Conservation (phyloP, 2,329 filamentous ascomycete genomes). For the Penicillium sp. region DNA sequence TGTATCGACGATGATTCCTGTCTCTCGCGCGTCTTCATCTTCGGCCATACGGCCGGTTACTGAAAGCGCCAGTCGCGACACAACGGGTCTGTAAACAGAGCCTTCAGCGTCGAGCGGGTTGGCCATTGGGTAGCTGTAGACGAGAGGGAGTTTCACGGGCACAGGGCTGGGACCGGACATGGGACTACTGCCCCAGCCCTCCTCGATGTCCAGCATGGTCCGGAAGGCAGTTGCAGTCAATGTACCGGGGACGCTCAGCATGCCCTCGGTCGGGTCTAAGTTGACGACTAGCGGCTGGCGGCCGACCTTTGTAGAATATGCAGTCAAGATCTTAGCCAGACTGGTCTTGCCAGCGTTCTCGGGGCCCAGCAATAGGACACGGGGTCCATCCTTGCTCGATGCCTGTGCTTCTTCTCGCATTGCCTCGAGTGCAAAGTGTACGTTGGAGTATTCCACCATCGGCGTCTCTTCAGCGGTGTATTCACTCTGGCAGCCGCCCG, state of each 20-base stretch:
- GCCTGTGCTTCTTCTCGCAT: constrained; percentile 62
- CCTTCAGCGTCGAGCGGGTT: constrained; percentile 68
- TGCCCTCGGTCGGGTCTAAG: constrained; percentile 75
- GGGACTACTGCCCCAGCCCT: constrained; percentile 85
- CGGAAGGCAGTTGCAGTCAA: constrained; percentile 84
- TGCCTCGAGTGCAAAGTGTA: constrained; percentile 81
- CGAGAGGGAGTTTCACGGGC: constrained; percentile 86
- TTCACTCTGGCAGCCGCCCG: constrained; percentile 65
- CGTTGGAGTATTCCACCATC: constrained; percentile 75
- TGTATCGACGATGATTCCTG: constrained; percentile 84
- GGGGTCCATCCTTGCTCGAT: constrained; percentile 60
- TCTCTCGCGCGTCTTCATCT: constrained; percentile 66
- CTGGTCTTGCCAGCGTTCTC: constrained; percentile 80
- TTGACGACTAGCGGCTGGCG: constrained; percentile 80
- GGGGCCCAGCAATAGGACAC: constrained; percentile 80
- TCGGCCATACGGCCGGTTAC: constrained; percentile 75
- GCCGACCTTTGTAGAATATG: constrained; percentile 73
- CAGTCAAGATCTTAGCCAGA: constrained; percentile 71
- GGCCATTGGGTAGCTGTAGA: constrained; percentile 80
- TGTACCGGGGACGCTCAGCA: constrained; percentile 75
- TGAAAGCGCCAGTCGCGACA: constrained; percentile 74
- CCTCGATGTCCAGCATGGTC: constrained; percentile 81
- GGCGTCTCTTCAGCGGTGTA: constrained; percentile 76
- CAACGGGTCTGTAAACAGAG: constrained; percentile 68
- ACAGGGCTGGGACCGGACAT: constrained; percentile 85